Conservation (phyloP, 805 yeast genomes). For the Sungouiella thailandica region DNA sequence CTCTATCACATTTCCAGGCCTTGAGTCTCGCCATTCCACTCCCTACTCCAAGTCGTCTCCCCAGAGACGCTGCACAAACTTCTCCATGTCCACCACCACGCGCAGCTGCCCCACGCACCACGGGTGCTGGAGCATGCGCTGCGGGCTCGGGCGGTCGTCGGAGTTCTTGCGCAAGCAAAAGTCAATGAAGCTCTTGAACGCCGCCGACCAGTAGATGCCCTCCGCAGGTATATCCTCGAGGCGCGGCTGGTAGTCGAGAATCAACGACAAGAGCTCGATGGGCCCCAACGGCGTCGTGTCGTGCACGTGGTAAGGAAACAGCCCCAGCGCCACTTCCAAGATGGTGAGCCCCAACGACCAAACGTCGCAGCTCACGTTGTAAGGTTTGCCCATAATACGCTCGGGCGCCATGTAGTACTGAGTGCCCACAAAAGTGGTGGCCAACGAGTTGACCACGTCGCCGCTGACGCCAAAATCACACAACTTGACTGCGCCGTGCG, state of each 20-base stretch:
- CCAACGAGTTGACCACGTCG: slow-evolving; percentile 89
- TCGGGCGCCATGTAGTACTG: slow-evolving; percentile 99
- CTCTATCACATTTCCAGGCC: not conserved
- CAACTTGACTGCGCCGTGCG: slow-evolving; percentile 76
- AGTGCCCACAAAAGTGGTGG: slow-evolving; percentile 96
- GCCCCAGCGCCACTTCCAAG: slow-evolving; percentile 89
- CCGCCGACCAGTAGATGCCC: slow-evolving; percentile 73
- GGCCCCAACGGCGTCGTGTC: slow-evolving; percentile 48
- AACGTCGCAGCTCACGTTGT: slow-evolving; percentile 90
- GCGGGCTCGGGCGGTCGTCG: slow-evolving; percentile 79
- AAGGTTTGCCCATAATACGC: slow-evolving; percentile 91
- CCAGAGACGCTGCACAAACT: slow-evolving; percentile 76
- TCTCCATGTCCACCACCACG: slow-evolving; percentile 77
- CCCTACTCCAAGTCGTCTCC: slow-evolving; percentile 17
- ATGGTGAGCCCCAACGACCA: slow-evolving; percentile 95
- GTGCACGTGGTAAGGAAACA: slow-evolving; percentile 60
- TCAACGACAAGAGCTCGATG: slow-evolving; percentile 77
- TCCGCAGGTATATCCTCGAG: slow-evolving; percentile 72
- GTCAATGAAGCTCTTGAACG: slow-evolving; percentile 77
- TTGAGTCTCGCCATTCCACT: too few relatives aligned
- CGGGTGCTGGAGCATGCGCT: slow-evolving; percentile 90
- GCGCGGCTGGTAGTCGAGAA: slow-evolving; percentile 77
- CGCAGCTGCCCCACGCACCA: slow-evolving; percentile 80
- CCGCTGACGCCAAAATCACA: slow-evolving; percentile 99
- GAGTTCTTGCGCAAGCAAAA: slow-evolving; percentile 80